Conservation (phyloP, 2,329 filamentous ascomycete genomes). For the Sporothrix mexicana region DNA sequence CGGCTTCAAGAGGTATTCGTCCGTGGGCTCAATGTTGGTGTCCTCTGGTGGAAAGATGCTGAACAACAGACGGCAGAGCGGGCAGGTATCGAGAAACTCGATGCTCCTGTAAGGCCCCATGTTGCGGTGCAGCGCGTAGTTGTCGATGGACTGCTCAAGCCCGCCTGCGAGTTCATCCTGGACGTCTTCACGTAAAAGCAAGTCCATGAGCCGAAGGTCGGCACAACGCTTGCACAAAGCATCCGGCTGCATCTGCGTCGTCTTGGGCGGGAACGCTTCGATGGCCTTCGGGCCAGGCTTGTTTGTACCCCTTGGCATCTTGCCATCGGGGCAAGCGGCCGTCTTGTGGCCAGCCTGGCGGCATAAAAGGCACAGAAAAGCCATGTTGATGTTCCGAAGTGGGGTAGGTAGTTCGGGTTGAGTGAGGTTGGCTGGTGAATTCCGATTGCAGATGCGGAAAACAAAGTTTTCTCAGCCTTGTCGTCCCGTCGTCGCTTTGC, state of each 20-base stretch:
- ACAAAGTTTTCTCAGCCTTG: neutral
- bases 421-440: no score
- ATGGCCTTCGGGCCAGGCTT: neutral
- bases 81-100: constrained; percentile 25
- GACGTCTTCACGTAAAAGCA: constrained; percentile 20
- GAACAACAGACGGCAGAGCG: constrained; percentile 31
- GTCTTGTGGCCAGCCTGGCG: constrained; percentile 29
- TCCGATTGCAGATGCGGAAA: no score
- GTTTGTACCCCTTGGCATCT: neutral
- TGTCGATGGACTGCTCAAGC: neutral
- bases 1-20: constrained; percentile 25
- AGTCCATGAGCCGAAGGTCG: constrained; percentile 8
- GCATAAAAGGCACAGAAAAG: constrained; percentile 25
- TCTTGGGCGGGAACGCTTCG: neutral
- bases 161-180: neutral
- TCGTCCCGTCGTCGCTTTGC: neutral
- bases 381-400: neutral
- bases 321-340: constrained; percentile 19
- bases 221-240: constrained; percentile 11
- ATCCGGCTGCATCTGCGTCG: neutral
- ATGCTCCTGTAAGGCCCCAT: constrained; percentile 16
- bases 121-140: neutral
- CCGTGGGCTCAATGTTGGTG: neutral
- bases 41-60: constrained; percentile 24
- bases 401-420: neutral